phyloP scores from a whole-genome alignment of 2,329 filamentous ascomycete genomes.

The Aspergillus tanneri region DNA sequence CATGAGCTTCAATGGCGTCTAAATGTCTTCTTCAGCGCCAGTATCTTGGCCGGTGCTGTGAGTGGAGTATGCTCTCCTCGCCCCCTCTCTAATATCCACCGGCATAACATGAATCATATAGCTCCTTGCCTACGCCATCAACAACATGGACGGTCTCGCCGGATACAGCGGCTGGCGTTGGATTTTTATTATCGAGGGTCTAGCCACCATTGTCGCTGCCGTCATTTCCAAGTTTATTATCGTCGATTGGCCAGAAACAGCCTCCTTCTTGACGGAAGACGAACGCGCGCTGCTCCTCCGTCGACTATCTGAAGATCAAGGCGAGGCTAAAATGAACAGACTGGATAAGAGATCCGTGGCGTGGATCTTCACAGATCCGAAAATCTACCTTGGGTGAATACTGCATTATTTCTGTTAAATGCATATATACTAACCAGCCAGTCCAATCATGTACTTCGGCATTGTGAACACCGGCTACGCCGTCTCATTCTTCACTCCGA shows the following conservation, averaged over 20 bases:
- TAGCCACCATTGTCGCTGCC: constrained; percentile 49
- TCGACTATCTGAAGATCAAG: constrained; percentile 45
- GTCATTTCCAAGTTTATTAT: constrained; percentile 52
- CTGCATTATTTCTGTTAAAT: constrained; percentile 6
- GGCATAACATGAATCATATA: constrained; percentile 6
- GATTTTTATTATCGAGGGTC: constrained; percentile 53
- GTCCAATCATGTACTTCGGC: constrained; percentile 62
- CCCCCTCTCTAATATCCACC: not conserved
- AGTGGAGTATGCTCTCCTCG: constrained; percentile 32
- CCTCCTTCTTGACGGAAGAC: constrained; percentile 48
- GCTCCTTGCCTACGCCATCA: constrained; percentile 46
- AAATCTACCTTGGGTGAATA: constrained; percentile 41
- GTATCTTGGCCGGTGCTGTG: constrained; percentile 43
- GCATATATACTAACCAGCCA: constrained; percentile 18
- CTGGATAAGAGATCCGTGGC: constrained; percentile 50
- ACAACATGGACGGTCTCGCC: constrained; percentile 41
- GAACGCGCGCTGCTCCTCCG: constrained; percentile 47
- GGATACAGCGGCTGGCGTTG: constrained; percentile 47
- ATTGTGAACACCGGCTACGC: constrained; percentile 53
- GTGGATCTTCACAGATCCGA: constrained; percentile 47
- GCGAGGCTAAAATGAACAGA: constrained; percentile 53
- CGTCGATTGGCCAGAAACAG: constrained; percentile 46
- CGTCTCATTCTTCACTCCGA: constrained; percentile 45
- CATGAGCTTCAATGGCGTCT: constrained; percentile 42
- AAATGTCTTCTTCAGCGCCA: constrained; percentile 36